Conservation (phyloP, 2,329 filamentous ascomycete genomes). For the Colletotrichum tabaci region DNA sequence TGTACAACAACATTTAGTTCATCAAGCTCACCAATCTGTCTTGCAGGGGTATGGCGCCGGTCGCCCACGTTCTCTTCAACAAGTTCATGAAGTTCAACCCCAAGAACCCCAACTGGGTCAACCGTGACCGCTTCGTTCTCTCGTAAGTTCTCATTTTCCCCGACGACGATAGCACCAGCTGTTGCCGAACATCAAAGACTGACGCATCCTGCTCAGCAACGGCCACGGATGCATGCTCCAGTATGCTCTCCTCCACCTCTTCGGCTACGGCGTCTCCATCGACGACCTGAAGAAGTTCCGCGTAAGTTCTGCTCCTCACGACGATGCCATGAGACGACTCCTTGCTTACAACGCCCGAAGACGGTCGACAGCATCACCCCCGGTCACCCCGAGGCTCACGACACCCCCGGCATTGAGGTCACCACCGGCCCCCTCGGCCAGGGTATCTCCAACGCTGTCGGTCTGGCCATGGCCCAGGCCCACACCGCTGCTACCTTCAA, state of each 20-base stretch:
- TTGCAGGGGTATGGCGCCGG: slow-evolving; percentile 85
- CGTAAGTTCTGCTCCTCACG: slow-evolving; percentile 71
- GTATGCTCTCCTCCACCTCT: slow-evolving; percentile 97
- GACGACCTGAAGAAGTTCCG: slow-evolving; percentile 98
- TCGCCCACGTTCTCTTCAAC: slow-evolving; percentile 97
- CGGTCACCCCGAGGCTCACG: slow-evolving; percentile 95
- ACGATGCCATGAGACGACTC: neutral
- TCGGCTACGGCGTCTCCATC: slow-evolving; percentile 88
- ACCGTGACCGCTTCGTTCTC: slow-evolving; percentile 98
- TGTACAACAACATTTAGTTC: neutral
- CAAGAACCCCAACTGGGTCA: slow-evolving; percentile 97
- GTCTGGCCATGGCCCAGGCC: slow-evolving; percentile 95
- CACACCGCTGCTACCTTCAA: slow-evolving; percentile 95
- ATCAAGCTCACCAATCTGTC: slow-evolving; percentile 50
- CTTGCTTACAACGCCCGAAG: slow-evolving; percentile 49
- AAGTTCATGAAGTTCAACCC: slow-evolving; percentile 99
- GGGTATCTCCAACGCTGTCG: slow-evolving; percentile 97
- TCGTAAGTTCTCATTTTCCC: slow-evolving; percentile 78
- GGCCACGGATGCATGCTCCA: slow-evolving; percentile 99
- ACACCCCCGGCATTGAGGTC: slow-evolving; percentile 97
- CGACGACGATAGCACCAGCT: neutral
- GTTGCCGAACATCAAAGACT: neutral
- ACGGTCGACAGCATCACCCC: slow-evolving; percentile 82
- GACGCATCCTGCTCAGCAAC: slow-evolving; percentile 73
- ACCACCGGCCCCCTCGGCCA: slow-evolving; percentile 98